These are phyloP conservation scores for Platismatia glauca DNA, from an alignment of 495 filamentous ascomycete species.

Conservation along the genomic window DNA sequence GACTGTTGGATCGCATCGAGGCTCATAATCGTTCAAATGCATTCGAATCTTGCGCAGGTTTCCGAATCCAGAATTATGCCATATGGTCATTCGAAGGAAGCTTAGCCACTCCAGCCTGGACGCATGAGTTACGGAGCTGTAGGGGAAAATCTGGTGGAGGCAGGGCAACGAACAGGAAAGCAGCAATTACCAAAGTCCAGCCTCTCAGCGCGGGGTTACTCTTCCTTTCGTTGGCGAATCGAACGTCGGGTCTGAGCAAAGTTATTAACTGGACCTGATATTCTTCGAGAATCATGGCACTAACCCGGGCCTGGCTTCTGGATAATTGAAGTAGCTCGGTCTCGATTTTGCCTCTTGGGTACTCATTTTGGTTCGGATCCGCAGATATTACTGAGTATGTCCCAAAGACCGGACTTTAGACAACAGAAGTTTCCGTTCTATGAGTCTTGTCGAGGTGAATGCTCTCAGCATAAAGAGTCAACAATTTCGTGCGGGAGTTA, in stretches of 20 bases:
- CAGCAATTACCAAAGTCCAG: slow-evolving; percentile 12
- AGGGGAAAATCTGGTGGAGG: slow-evolving; percentile 2
- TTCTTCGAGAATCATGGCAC: neutral
- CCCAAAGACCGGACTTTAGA: neutral
- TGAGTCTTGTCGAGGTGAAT: neutral
- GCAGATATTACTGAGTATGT: neutral
- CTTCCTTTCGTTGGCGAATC: slow-evolving; percentile 14
- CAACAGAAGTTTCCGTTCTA: neutral
- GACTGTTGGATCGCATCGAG: slow-evolving; percentile 74
- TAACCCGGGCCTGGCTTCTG: neutral
- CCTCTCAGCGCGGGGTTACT: neutral
- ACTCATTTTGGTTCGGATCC: neutral
- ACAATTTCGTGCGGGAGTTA: too few species aligned
- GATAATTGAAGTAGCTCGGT: neutral
- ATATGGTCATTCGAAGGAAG: slow-evolving; percentile 33
- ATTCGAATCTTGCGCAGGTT: slow-evolving; percentile 43
- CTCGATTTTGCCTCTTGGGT: neutral
- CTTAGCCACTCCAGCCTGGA: neutral
- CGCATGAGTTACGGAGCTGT: slow-evolving; percentile 12
- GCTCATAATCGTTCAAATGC: slow-evolving; percentile 50
- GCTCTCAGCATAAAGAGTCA: neutral
- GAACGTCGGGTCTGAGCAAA: slow-evolving; percentile 9
- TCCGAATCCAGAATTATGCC: slow-evolving; percentile 66
- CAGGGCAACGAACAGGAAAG: slow-evolving; percentile 16
- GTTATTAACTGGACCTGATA: neutral